A percentile compares a stretch with the other conserved stretches of the same genome.
Conservation (phyloP, 768 basidiomycete species). For the Cystobasidiopsis lactophilus region DNA sequence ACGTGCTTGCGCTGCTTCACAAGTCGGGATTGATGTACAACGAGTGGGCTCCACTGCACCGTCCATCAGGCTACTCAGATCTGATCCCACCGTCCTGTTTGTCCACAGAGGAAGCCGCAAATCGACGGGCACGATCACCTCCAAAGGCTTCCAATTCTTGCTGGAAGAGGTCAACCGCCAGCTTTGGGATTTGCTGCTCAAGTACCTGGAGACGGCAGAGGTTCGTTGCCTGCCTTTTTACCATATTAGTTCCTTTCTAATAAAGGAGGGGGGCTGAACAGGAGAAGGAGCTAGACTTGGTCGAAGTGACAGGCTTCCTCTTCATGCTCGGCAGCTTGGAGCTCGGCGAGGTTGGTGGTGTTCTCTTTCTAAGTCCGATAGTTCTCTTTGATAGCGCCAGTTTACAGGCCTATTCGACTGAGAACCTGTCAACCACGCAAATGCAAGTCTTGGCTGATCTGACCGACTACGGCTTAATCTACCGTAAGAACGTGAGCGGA, state of each 20-base stretch:
- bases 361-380: neutral
- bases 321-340: constrained; percentile 97
- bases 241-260: neutral
- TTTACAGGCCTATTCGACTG: constrained; percentile 64
- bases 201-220: constrained; percentile 70
- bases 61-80: neutral
- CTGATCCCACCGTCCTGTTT: neutral
- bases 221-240: constrained; percentile 27
- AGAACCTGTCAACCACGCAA: constrained; percentile 54
- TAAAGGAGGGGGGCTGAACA: neutral
- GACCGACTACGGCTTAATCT: constrained; percentile 81
- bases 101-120: constrained; percentile 41
- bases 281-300: constrained; percentile 40
- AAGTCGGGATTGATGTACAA: constrained; percentile 59
- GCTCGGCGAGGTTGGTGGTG: constrained; percentile 55
- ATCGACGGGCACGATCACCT: constrained; percentile 40
- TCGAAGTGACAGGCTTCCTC: constrained; percentile 77
- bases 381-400: constrained; percentile 10
- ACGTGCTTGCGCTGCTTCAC: constrained; percentile 61
- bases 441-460: constrained; percentile 75
- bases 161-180: constrained; percentile 84
- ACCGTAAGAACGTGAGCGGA: constrained; percentile 53
- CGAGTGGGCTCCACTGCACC: neutral
- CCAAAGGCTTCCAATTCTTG: constrained; percentile 85
- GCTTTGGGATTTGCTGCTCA: constrained; percentile 78